A percentile compares a stretch with the other conserved stretches of the same genome.
These are phyloP conservation scores for Daldinia eschscholtzii DNA, from an alignment of 2,329 filamentous ascomycete species.

Conservation along the genomic window DNA sequence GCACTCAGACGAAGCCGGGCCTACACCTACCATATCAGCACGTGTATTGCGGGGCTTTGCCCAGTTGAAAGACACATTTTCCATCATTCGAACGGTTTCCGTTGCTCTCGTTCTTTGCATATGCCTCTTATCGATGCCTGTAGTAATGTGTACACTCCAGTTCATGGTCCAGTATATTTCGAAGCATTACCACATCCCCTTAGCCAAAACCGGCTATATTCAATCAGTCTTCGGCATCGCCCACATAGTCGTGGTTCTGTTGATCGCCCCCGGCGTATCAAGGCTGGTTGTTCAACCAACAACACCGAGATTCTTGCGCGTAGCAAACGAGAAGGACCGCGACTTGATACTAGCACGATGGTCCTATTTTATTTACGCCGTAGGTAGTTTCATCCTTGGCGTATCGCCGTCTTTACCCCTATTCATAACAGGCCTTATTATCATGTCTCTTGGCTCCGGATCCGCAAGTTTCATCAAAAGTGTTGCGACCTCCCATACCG, in stretches of 20 bases:
- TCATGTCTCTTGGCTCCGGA: conserved; percentile 50
- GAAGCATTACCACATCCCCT: conserved; percentile 49
- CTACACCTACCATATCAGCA: conserved; percentile 18
- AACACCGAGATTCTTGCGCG: conserved; percentile 42
- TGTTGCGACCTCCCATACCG: conserved; percentile 47
- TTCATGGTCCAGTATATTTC: conserved; percentile 52
- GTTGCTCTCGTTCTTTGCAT: conserved; percentile 45
- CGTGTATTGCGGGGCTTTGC: conserved; percentile 29
- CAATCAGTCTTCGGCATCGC: conserved; percentile 51
- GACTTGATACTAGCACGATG: conserved; percentile 49
- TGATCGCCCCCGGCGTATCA: conserved; percentile 48
- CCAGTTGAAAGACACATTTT: conserved; percentile 43
- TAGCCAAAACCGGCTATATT: conserved; percentile 52
- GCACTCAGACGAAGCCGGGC: neutral
- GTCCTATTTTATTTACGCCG: conserved; percentile 43
- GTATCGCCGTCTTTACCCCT: conserved; percentile 45
- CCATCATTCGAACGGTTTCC: conserved; percentile 43
- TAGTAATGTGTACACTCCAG: conserved; percentile 45
- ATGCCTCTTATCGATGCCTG: conserved; percentile 40
- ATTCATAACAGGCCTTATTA: conserved; percentile 49
- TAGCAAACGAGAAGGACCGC: conserved; percentile 45
- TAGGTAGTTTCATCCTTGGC: conserved; percentile 48
- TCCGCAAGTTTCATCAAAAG: conserved; percentile 49
- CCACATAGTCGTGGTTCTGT: conserved; percentile 45
- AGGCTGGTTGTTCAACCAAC: conserved; percentile 41